Conservation (phyloP, 2,329 filamentous ascomycete species). For the Alternaria ventricosa region DNA sequence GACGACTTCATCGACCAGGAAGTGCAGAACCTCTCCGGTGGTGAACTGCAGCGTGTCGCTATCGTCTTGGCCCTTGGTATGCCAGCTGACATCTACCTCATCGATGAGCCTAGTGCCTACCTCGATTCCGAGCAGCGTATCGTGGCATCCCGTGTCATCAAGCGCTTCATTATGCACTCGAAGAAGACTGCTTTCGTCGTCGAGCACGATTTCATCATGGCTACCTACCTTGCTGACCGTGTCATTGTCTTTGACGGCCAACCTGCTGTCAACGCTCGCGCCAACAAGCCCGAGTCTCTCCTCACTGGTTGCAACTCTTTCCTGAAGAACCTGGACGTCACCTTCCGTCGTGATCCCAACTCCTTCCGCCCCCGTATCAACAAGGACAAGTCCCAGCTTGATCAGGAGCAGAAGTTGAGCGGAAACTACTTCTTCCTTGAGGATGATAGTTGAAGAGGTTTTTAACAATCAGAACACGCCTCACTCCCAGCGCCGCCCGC, state of each 20-base stretch:
- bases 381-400: slow-evolving; percentile 92
- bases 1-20: slow-evolving; percentile 99
- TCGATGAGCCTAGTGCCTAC: slow-evolving; percentile 86
- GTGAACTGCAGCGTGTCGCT: slow-evolving; percentile 98
- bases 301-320: slow-evolving; percentile 96
- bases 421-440: slow-evolving; percentile 99
- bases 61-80: slow-evolving; percentile 96
- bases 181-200: slow-evolving; percentile 99
- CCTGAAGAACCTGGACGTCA: slow-evolving; percentile 95
- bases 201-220: slow-evolving; percentile 99
- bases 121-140: slow-evolving; percentile 99
- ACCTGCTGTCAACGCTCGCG: slow-evolving; percentile 85
- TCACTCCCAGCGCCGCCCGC: slow-evolving; percentile 41
- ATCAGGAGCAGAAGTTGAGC: slow-evolving; percentile 92
- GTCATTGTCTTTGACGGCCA: slow-evolving; percentile 98
- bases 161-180: slow-evolving; percentile 99
- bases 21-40: slow-evolving; percentile 97
- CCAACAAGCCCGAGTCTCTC: slow-evolving; percentile 88
- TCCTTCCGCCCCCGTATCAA: slow-evolving; percentile 98
- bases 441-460: slow-evolving; percentile 76
- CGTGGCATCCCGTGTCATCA: slow-evolving; percentile 95
- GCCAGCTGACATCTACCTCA: slow-evolving; percentile 96
- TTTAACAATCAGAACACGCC: slow-evolving; percentile 55
- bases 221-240: slow-evolving; percentile 81
- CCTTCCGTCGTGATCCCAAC: slow-evolving; percentile 96